These are phyloP conservation scores for Juglanconis oblonga DNA, from an alignment of 2,329 filamentous ascomycete genomes.

Conservation along the genomic window DNA sequence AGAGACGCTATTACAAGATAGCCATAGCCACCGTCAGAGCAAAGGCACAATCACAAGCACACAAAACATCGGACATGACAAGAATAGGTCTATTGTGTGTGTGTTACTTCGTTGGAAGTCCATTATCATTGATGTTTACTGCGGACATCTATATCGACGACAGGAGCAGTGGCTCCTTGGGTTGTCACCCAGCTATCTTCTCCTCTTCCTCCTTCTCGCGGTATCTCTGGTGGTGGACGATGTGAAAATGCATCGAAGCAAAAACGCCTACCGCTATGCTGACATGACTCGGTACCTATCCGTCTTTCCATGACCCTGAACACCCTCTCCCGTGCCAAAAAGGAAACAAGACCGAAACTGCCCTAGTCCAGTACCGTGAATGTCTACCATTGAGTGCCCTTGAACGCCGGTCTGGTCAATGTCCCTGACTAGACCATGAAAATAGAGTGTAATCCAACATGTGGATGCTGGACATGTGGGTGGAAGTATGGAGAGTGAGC, in stretches of 20 bases:
- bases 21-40: too few species aligned
- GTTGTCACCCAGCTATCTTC: too few species aligned
- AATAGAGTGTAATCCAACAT: neutral
- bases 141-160: neutral
- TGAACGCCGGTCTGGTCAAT: conserved; percentile 6
- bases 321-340: neutral
- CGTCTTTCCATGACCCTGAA: conserved; percentile 1
- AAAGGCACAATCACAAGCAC: neutral
- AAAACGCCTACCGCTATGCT: conserved; percentile 19
- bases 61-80: neutral
- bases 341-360: neutral
- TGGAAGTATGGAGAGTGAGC: neutral
- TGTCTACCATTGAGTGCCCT: neutral
- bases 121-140: conserved; percentile 1
- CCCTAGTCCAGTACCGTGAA: neutral
- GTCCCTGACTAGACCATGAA: neutral
- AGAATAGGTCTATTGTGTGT: neutral
- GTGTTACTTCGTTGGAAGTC: neutral
- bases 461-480: neutral
- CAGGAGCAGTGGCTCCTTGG: neutral
- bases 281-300: neutral
- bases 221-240: too few species aligned
- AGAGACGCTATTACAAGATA: too few species aligned
- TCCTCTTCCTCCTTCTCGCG: too few species aligned
- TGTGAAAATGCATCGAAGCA: neutral